Evolutionary conservation across 225 moss, liverwort and hornwort species (phyloP), one percentile per base, ranked within the genome.

Genomic region (Bryum argenteum): DNA sequence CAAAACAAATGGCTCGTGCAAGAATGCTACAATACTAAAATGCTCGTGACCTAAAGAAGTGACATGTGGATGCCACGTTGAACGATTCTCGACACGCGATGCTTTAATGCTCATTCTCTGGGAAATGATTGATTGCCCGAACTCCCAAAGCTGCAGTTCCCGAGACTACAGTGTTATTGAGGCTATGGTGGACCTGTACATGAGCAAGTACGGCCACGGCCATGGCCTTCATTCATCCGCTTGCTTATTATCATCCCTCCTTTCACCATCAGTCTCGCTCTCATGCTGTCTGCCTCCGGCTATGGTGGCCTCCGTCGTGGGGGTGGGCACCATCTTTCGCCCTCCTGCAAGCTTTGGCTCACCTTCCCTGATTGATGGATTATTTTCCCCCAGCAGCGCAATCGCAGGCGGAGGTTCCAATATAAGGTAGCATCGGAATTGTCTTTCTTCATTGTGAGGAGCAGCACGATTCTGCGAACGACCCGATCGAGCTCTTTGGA

Each of bases 211-310:
- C 8, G 65, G 53, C 37, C 59, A 74, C 58, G 59, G 41, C 52
- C 41, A 59, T 9, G 51, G 22, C 42, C 13, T 43, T 66, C 75
- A 82, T 82, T 57, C 82, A 82, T 78, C 82, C 78, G 50, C 7
- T 44, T 65, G 4, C 16, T 14, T 15, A 48, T 14, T 17, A 61
- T 81, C 81, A 81, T 81, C 78, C 81, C n/a, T 14, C 54, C 28
- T 47, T 51, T 11, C n/a, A 37, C 16, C 42, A 18, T 52, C 43
- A 33, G 22, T 57, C 48, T 5, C 26, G 21, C 37, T 77, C 54
- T 71, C 77, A 71, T 38, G 64, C 40, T 38, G 44, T 72, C 33
- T 40, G 75, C 23, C 44, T 13, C 62, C 52, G 77, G 51, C 58
- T 12, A 19, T 45, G 72, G 72, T 77, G 77, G 64, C 73, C 69